Evolutionary conservation across 2,329 filamentous ascomycete species (phyloP), one percentile per base, ranked within the genome.

Genomic region (Colletotrichum cuscutae): DNA sequence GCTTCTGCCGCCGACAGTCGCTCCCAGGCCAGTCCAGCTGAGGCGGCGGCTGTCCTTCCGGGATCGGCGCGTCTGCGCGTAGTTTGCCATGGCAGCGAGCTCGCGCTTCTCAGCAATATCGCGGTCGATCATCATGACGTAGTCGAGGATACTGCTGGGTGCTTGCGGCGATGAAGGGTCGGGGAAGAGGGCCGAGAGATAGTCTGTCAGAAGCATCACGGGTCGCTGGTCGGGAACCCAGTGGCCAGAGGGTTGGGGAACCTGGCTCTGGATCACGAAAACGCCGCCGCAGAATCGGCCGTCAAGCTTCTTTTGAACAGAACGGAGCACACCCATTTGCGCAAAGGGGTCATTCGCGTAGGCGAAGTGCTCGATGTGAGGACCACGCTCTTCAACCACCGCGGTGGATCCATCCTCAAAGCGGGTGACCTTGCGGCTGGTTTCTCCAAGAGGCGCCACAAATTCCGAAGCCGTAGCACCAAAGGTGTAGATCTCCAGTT

Each of bases 401-500:
- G 72, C 65, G 22, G 15, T 53, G 6, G 62, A 64, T 2, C 61
- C 52, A 26, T 76, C 76, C 32, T 76, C 74, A 35, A 74, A 71
- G 61, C 77, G 76, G 11, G 75, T 60, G 15, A 72, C 67, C 37
- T 64, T 75, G 26, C 71, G 71, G 56, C 22, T 26, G 24, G 28
- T 70, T 30, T 78, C 76, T 28, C 80, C 79, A 4, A 81, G 76
- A 6, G 83, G 83, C 22, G 81, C 71, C 37, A 80, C 77, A 73
- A 84, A 84, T 71, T 85, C 83, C 11, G 75, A 76, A 5, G 82
- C 80, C 3, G 82, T 79, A 2, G 82, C 81, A 9, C 84, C 84
- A 63, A 86, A 86, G 0, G 84, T 86, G 77, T 84, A 86, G 19
- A 86, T 79, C 70, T 86, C 82, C 19, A 86, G 78, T 71, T 82